These are phyloP conservation scores for Ceratobasidium sp. DNA, from an alignment of 1,284 basidiomycete genomes.

Conservation along the genomic window DNA sequence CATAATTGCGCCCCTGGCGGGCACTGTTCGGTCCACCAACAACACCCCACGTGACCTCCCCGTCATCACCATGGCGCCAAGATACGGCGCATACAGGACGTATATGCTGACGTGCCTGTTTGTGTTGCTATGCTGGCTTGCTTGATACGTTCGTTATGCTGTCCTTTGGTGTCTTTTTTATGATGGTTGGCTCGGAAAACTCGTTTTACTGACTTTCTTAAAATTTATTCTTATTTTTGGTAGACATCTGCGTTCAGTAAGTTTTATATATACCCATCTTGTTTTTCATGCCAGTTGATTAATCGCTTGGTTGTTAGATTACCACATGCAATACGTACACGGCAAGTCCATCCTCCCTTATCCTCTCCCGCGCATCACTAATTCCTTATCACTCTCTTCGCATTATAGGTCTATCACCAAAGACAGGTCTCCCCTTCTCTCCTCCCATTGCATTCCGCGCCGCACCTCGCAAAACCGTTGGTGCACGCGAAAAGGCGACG, in stretches of 20 bases:
- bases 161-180: no score
- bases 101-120: conserved; percentile 30
- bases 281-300: not conserved
- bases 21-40: conserved; percentile 15
- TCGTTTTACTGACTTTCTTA: no score
- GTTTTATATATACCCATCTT: conserved; percentile 42
- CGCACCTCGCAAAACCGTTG: conserved; percentile 56
- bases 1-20: not conserved
- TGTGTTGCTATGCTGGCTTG: not conserved
- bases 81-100: conserved; percentile 26
- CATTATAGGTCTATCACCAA: conserved; percentile 66
- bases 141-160: no score
- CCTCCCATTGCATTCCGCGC: conserved; percentile 72
- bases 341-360: conserved; percentile 58
- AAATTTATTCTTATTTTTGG: no score
- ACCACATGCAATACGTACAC: conserved; percentile 81
- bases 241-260: conserved; percentile 46
- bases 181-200: conserved; percentile 14
- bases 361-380: not conserved
- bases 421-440: conserved; percentile 73
- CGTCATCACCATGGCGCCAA: not conserved
- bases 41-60: conserved; percentile 26
- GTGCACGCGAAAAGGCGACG: conserved; percentile 66
- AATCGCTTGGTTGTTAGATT: conserved; percentile 54
- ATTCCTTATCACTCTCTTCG: not conserved